phyloP scores from a whole-genome alignment of 1,284 basidiomycete genomes.

The Ceratorhiza oryzae-sativae region DNA sequence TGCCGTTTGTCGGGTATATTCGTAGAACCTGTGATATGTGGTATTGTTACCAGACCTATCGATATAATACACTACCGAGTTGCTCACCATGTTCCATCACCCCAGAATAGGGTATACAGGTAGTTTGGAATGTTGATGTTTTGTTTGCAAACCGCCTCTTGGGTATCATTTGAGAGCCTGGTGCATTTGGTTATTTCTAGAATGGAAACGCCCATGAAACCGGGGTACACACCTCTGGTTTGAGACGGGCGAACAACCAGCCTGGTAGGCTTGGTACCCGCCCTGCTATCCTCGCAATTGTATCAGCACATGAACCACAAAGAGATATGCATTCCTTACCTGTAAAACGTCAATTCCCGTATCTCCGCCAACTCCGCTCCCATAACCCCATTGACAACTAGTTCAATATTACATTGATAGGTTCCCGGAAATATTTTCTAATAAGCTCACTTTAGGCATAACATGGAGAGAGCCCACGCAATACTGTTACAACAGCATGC shows the following conservation, averaged over 20 bases:
- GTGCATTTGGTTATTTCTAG: too few species aligned
- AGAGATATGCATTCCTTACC: background rate
- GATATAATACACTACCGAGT: background rate
- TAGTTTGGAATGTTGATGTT: constrained; percentile 9
- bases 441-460: constrained; percentile 7
- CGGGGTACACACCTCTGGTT: constrained; percentile 4
- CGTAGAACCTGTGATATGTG: background rate
- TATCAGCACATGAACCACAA: background rate
- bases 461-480: constrained; percentile 17
- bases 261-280: background rate
- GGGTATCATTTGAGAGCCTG: background rate
- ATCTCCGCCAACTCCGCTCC: background rate
- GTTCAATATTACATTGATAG: too few species aligned
- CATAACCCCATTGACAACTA: constrained; percentile 21
- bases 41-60: background rate
- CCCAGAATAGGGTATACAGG: constrained; percentile 8
- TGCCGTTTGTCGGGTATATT: constrained; percentile 6
- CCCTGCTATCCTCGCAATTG: background rate
- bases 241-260: background rate
- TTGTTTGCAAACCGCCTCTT: constrained; percentile 14
- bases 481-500: constrained; percentile 28
- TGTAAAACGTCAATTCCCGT: background rate
- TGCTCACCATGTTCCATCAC: background rate
- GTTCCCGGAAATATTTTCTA: background rate
- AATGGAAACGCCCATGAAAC: background rate